Percentiles rank a stretch among this genome's conserved stretches.
Evolutionary conservation across 2,329 filamentous ascomycete genomes (phyloP).

Genomic region (Pseudofabraea citricarpa): DNA sequence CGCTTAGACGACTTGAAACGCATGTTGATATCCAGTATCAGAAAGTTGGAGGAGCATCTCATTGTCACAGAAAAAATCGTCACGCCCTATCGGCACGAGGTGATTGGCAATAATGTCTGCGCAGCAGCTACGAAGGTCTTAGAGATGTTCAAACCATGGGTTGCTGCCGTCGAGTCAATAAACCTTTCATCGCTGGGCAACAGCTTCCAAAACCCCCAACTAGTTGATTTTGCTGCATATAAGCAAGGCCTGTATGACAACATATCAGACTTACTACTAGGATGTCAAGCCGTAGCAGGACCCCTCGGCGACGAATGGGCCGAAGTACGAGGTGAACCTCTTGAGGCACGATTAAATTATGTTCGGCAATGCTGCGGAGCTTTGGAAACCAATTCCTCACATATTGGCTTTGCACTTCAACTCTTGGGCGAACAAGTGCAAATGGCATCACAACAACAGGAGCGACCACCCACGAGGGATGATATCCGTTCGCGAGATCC

Average conservation of each 20-base stretch:
- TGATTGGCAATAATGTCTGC: constrained; percentile 80
- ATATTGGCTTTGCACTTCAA: constrained; percentile 84
- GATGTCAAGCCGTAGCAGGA: constrained; percentile 86
- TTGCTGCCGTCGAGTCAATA: constrained; percentile 85
- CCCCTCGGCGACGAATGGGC: constrained; percentile 95
- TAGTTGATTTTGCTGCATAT: constrained; percentile 81
- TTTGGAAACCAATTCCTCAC: constrained; percentile 79
- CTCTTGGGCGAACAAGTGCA: constrained; percentile 79
- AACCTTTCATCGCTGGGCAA: constrained; percentile 77
- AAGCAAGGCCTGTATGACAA: constrained; percentile 95
- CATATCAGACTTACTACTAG: constrained; percentile 80
- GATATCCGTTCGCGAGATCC: constrained; percentile 44
- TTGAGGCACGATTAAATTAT: constrained; percentile 80
- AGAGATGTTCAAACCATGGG: constrained; percentile 86
- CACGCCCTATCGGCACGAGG: constrained; percentile 70
- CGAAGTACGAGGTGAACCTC: constrained; percentile 80
- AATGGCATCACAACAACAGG: constrained; percentile 44
- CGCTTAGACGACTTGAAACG: constrained; percentile 81
- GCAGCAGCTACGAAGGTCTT: constrained; percentile 72
- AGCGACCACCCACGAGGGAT: constrained; percentile 27
- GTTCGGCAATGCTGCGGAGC: constrained; percentile 74
- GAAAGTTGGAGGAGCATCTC: constrained; percentile 82
- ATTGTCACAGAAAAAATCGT: constrained; percentile 75
- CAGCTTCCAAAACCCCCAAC: constrained; percentile 75
- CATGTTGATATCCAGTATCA: constrained; percentile 78